Base-by-base conservation (phyloP, 306 rosid species). In the Morella rubra region DNA sequence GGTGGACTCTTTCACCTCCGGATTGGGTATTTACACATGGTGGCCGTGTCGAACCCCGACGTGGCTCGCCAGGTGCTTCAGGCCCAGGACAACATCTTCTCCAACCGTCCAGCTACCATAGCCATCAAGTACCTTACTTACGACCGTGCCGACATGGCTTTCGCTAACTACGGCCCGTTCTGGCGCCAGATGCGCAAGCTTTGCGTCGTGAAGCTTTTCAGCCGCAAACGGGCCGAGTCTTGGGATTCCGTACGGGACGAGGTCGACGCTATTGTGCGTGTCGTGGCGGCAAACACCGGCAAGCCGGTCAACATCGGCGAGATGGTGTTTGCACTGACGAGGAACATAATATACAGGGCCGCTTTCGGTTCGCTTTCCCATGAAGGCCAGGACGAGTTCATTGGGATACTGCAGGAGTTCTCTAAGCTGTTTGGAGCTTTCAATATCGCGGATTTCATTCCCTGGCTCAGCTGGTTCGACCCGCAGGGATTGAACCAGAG, bases 141-240 rank as follows among this genome's bases (percentile, higher is more conserved):
- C 59, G 87, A 87, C 79, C 92, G 93, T 0, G 97, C 97, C 0
- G 98, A 93, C 90, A 93, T 93, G 98, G 98, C 96, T 0, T 93
- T 93, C 5, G 96, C 98, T 18, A 89, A 91, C 89, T 91, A 93
- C 45, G 98, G 97, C 0, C 97, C 98, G 15, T 93, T 91, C 66
- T 93, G 98, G 98, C 83, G 97, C 2, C 98, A 93, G 83, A 93
- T 93, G 97, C 71, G 97, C 0, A 93, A 91, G 84, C 85, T 93
- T 1, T 93, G 98, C 45, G 98, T 93, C 53, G 86, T 91, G 90
- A 88, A 89, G 73, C 91, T 93, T 15, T 93, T 93, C 72, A 87
- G 96, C 83, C 96, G 97, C 20, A 90, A 85, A n/a, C 87, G 92
- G 0, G 90, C 88, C 0, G 96, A 93, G 91, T 93, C 97, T 0